A percentile compares a stretch with the other conserved stretches of the same genome.
Conservation (phyloP, 345 rosid species). For the Cardiospermum halicacabum region DNA sequence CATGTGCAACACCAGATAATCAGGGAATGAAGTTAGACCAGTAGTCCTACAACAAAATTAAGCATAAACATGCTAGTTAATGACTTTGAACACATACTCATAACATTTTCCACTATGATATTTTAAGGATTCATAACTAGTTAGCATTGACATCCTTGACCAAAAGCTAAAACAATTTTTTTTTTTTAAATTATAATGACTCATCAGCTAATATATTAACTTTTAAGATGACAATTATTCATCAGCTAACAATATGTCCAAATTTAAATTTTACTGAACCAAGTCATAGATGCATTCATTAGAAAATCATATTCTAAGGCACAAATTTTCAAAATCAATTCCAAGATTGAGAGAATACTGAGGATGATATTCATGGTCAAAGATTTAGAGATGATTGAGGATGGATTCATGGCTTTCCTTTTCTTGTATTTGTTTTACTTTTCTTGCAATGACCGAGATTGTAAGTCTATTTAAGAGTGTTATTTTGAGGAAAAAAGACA, state of each 20-base stretch:
- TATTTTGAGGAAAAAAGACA: too few relatives aligned
- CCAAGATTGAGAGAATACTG: too few relatives aligned
- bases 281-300: too few relatives aligned
- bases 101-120: neutral
- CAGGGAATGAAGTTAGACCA: conserved; percentile 93
- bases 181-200: neutral
- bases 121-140: neutral
- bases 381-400: too few relatives aligned
- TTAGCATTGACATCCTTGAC: neutral
- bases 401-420: too few relatives aligned
- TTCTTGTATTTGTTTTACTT: too few relatives aligned
- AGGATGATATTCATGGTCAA: too few relatives aligned
- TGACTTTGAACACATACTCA: neutral
- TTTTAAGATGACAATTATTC: neutral
- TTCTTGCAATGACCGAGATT: too few relatives aligned
- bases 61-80: neutral
- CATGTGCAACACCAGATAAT: conserved; percentile 96
- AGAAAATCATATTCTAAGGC: too few relatives aligned
- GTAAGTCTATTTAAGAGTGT: too few relatives aligned
- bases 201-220: neutral
- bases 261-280: neutral
- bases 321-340: too few relatives aligned
- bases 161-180: too few relatives aligned
- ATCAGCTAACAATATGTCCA: neutral
- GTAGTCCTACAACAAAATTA: conserved; percentile 57